Evolutionary conservation across 2,329 filamentous ascomycete genomes (phyloP).

Genomic region (Bretziella fagacearum): DNA sequence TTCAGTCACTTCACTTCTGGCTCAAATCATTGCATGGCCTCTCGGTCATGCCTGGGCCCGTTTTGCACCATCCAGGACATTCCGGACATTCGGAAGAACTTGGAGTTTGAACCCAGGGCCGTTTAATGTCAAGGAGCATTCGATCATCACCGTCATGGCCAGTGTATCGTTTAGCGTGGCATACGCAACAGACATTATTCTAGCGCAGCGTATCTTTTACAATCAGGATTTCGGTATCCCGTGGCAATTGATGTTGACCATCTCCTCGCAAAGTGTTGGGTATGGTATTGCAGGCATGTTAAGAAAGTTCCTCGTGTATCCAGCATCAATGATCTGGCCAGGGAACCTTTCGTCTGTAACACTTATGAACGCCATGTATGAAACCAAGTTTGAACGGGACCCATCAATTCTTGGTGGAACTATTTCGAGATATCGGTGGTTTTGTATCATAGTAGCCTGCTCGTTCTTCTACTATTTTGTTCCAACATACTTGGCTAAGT

Average conservation of each 20-base stretch:
- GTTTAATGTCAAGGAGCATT: conserved; percentile 55
- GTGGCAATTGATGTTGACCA: conserved; percentile 48
- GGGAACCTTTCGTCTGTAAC: conserved; percentile 47
- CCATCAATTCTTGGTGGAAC: conserved; percentile 41
- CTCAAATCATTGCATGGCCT: conserved; percentile 47
- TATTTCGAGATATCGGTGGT: conserved; percentile 50
- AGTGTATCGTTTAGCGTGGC: conserved; percentile 52
- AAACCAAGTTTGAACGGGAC: conserved; percentile 33
- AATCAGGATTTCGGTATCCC: conserved; percentile 49
- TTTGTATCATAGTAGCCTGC: conserved; percentile 37
- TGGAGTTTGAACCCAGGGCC: conserved; percentile 50
- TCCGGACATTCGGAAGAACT: conserved; percentile 34
- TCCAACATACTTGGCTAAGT: conserved; percentile 51
- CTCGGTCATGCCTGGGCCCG: conserved; percentile 44
- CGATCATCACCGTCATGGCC: conserved; percentile 53
- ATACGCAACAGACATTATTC: conserved; percentile 58
- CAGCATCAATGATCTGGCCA: conserved; percentile 61
- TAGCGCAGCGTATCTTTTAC: conserved; percentile 56
- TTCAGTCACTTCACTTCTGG: conserved; percentile 41
- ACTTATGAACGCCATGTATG: conserved; percentile 58
- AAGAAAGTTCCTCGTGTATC: conserved; percentile 47
- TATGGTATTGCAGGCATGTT: conserved; percentile 55
- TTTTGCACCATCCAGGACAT: conserved; percentile 32
- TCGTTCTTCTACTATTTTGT: conserved; percentile 53
- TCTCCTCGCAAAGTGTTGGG: conserved; percentile 52